These are phyloP conservation scores for Detonula confervacea DNA, from an alignment of 352 stramenopile species.

Conservation along the genomic window DNA sequence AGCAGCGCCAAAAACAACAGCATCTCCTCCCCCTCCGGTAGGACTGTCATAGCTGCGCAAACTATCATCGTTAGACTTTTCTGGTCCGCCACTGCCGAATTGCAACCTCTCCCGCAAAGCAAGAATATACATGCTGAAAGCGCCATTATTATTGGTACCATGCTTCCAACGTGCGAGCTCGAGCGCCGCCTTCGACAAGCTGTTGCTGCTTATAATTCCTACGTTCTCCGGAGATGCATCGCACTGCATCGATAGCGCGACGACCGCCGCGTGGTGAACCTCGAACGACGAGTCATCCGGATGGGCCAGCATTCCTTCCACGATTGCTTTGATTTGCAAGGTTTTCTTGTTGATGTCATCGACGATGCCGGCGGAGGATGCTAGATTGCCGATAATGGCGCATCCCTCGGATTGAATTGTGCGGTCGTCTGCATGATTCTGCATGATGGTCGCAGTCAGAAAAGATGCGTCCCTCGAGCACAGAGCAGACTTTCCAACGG, in stretches of 20 bases:
- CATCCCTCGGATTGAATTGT: conserved; percentile 45
- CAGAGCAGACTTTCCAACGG: conserved; percentile 17
- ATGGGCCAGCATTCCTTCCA: conserved; percentile 22
- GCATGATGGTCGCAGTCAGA: conserved; percentile 33
- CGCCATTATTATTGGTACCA: too few species aligned
- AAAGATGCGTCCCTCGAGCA: background rate
- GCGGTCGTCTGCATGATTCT: conserved; percentile 15
- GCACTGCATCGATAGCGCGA: conserved; percentile 21
- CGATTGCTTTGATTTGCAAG: conserved; percentile 21
- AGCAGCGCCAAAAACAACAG: too few species aligned
- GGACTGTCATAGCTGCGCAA: too few species aligned
- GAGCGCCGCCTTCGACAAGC: background rate
- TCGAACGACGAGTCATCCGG: conserved; percentile 21
- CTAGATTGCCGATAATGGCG: conserved; percentile 41
- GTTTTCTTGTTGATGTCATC: conserved; percentile 10
- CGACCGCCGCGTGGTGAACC: conserved; percentile 35
- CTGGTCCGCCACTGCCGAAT: too few species aligned
- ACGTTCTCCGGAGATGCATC: conserved; percentile 24
- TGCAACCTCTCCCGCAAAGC: too few species aligned
- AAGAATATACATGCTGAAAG: too few species aligned
- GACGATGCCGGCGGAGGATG: conserved; percentile 18
- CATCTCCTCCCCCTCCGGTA: too few species aligned
- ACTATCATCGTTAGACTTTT: too few species aligned
- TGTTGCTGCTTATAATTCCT: conserved; percentile 3
- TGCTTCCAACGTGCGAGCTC: too few species aligned